Evolutionary conservation across 257 asterid genomes (phyloP).

Genomic region (Solanum lignicaule): DNA sequence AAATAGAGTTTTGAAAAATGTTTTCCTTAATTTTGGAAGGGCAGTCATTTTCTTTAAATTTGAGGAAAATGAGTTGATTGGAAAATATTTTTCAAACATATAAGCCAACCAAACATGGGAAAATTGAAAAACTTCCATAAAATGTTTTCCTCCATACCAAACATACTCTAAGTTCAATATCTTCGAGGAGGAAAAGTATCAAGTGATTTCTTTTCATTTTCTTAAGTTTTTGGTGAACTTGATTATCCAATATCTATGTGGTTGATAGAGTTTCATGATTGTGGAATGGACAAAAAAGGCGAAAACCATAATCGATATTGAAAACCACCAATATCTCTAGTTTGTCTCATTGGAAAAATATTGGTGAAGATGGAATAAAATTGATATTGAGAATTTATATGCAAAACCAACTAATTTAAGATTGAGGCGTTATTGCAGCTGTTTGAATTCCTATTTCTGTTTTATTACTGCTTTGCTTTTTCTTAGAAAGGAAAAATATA

Average conservation of each 20-base stretch:
- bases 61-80: not conserved
- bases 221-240: not conserved
- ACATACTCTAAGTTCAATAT: not conserved
- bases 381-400: not conserved
- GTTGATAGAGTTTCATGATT: not conserved
- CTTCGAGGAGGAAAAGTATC: not conserved
- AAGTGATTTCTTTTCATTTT: not conserved
- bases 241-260: not conserved
- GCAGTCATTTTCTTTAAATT: not conserved
- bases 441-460: not conserved
- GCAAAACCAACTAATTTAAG: not conserved
- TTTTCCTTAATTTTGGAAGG: too few species aligned
- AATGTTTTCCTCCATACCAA: not conserved
- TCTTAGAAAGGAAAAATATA: not conserved
- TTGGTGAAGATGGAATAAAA: not conserved
- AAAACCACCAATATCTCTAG: not conserved
- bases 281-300: not conserved
- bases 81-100: not conserved
- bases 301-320: too few species aligned
- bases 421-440: not conserved
- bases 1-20: too few species aligned
- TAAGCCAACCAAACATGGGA: not conserved
- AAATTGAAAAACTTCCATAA: too few species aligned
- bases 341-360: not conserved
- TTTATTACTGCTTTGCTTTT: not conserved